These are phyloP conservation scores for Cryptococcus sp. DNA, from an alignment of 1,284 basidiomycete species.

Conservation along the genomic window DNA sequence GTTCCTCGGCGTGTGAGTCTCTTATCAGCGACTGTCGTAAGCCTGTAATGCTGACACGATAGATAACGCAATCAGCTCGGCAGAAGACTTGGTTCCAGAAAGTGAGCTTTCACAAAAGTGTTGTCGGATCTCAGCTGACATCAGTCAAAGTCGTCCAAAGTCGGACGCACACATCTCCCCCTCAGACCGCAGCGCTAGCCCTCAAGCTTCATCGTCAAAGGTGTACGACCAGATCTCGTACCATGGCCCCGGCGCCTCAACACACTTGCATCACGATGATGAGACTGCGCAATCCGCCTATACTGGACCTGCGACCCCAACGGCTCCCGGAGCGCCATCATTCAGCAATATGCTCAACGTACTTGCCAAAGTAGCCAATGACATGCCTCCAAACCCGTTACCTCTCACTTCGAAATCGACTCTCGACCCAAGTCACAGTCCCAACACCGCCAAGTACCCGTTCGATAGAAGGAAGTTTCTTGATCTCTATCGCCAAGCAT, in stretches of 20 bases:
- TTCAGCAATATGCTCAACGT: constrained; percentile 25
- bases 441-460: not conserved
- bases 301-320: not conserved
- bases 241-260: no score
- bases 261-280: no score
- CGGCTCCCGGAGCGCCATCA: not conserved
- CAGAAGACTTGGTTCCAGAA: constrained; percentile 22
- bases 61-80: constrained; percentile 14
- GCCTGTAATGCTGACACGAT: not conserved
- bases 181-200: no score
- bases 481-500: constrained; percentile 11
- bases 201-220: no score
- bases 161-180: no score
- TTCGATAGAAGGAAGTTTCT: constrained; percentile 19
- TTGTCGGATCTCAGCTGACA: not conserved
- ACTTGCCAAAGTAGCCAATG: constrained; percentile 21
- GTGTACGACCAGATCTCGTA: no score
- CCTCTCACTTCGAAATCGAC: not conserved
- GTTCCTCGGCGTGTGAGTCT: constrained; percentile 16
- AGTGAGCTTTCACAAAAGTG: constrained; percentile 6
- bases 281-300: not conserved
- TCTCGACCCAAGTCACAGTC: not conserved
- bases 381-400: constrained; percentile 14
- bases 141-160: no score
- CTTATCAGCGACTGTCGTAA: not conserved